A percentile compares a stretch with the other conserved stretches of the same genome.
Conservation (phyloP, 2,329 filamentous ascomycete species). For the Fusarium sp. region DNA sequence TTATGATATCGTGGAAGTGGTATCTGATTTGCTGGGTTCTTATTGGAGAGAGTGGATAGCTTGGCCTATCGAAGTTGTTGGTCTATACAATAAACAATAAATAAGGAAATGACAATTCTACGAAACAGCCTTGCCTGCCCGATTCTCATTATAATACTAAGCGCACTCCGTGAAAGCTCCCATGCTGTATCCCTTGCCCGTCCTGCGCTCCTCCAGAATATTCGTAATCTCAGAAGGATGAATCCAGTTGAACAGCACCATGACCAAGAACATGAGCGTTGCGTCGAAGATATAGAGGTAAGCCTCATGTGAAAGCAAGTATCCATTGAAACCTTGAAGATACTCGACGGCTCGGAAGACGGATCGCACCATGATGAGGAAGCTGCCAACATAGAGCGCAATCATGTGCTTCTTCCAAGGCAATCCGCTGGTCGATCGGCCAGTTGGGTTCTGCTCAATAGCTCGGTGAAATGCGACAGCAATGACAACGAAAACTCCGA, state of each 20-base stretch:
- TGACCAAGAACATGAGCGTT: conserved; percentile 52
- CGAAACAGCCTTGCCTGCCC: no score
- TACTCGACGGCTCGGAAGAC: conserved; percentile 57
- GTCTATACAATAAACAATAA: background rate
- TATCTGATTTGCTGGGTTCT: conserved; percentile 1
- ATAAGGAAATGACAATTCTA: background rate
- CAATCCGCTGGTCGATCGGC: conserved; percentile 1
- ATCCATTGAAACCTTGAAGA: conserved; percentile 48
- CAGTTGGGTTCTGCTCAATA: conserved; percentile 10
- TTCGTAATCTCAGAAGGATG: conserved; percentile 44
- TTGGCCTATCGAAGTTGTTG: conserved; percentile 1
- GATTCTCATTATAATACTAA: background rate
- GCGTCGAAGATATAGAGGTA: conserved; percentile 53
- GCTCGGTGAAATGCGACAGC: conserved; percentile 57
- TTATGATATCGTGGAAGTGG: conserved; percentile 6
- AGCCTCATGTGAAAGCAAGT: conserved; percentile 48
- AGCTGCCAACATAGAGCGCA: conserved; percentile 37
- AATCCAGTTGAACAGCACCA: conserved; percentile 58
- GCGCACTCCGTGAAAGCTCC: background rate
- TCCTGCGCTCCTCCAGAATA: background rate
- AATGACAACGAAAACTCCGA: conserved; percentile 63
- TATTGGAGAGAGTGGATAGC: conserved; percentile 18
- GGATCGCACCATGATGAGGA: conserved; percentile 55
- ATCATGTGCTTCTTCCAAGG: conserved; percentile 50
- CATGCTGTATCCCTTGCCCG: conserved; percentile 8